Conservation (phyloP, 2,329 filamentous ascomycete species). For the Berkeleyomyces basicola region DNA sequence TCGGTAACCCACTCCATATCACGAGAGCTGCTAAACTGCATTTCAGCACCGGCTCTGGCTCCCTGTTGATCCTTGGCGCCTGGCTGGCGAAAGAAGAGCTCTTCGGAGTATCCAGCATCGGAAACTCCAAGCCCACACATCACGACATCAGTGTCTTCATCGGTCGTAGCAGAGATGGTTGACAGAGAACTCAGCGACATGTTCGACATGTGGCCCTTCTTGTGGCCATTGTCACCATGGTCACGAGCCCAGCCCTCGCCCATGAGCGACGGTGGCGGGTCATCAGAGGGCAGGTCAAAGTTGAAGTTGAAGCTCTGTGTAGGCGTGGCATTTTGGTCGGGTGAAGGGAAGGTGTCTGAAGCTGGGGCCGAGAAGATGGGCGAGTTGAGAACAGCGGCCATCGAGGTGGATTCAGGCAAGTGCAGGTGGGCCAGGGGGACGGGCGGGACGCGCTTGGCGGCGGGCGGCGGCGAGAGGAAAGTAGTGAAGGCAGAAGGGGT, state of each 20-base stretch:
- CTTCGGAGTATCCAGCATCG: neutral
- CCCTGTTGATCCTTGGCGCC: neutral
- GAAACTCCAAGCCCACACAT: neutral
- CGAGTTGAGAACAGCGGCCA: conserved; percentile 8
- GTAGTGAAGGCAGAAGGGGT: conserved; percentile 26
- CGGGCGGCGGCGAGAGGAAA: conserved; percentile 36
- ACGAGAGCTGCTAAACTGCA: neutral
- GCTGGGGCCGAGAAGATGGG: conserved; percentile 3
- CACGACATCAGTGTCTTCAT: neutral
- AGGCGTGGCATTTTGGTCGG: neutral
- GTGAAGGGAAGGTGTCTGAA: neutral
- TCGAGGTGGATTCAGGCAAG: neutral
- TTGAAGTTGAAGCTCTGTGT: conserved; percentile 4
- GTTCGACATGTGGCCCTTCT: neutral
- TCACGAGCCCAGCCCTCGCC: neutral
- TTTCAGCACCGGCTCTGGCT: conserved; percentile 21
- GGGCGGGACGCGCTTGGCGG: conserved; percentile 24
- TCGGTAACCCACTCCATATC: conserved; percentile 34
- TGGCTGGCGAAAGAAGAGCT: neutral
- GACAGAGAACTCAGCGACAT: neutral
- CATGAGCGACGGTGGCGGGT: neutral
- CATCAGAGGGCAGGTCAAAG: neutral
- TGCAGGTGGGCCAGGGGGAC: conserved; percentile 2
- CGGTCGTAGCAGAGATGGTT: neutral
- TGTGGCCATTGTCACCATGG: neutral